Evolutionary conservation across 1,139 yeast species (phyloP), one percentile per base, ranked within the genome.

Genomic region (Zygosaccharomyces sapae): DNA sequence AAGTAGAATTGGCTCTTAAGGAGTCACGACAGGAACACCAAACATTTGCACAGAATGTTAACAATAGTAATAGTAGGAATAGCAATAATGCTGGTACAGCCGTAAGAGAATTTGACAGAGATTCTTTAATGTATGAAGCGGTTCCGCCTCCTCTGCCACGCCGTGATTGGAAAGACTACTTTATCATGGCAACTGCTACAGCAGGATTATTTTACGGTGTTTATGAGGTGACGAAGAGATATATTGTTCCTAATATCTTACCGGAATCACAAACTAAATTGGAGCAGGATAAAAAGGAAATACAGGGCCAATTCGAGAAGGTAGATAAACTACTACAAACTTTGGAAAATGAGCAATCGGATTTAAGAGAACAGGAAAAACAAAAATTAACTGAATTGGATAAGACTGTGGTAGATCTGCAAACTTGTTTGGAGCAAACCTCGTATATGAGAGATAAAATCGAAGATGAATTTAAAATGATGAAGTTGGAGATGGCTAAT

Each of bases 121-220:
- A 43, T 29, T 44, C 43, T n/a, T 10, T 20, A 20, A 10, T 53
- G 22, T 66, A 66, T 43, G 66, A 69, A 42, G 64, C 70, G n/a
- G 66, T 70, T 41, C 84, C 87, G 1, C 97, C 97, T 1, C 83
- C 86, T 0, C 67, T 86, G 2, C 96, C 97, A 0, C 83, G 80
- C 49, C 78, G 96, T 50, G 90, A 88, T 61, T 92, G 98, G 98
- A 87, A 89, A 63, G 98, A 92, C 67, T 87, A 89, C 64, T 88
- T 92, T 60, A 83, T 92, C 48, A 89, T 92, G 97, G 96, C 97
- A n/a, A 88, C 97, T 0, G 94, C 96, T 22, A 83, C 96, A 2
- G 96, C 82, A 2, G 97, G 98, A 1, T 81, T 92, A 4, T 75
- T 86, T 1, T 92, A 88, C 65, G 97, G 96, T 1, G 68, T 88